Conservation (phyloP, 257 asterid genomes). For the Echites panduratus region DNA sequence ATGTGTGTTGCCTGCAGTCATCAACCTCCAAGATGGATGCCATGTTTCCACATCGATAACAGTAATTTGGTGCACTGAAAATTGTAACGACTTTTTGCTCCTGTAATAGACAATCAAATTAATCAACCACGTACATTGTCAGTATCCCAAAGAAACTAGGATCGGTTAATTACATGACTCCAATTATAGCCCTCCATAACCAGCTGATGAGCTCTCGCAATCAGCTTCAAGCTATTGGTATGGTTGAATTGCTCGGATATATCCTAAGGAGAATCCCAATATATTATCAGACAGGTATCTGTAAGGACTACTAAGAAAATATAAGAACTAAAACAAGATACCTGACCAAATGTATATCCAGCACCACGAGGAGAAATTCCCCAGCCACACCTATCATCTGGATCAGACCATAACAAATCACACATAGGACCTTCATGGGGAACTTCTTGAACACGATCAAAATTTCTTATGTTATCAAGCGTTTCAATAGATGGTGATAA, state of each 20-base stretch:
- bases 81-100: slow-evolving; percentile 96
- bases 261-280: slow-evolving; percentile 42
- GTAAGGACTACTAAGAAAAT: slow-evolving; percentile 10
- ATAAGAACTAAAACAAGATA: slow-evolving; percentile 21
- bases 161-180: slow-evolving; percentile 69
- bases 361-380: slow-evolving; percentile 99
- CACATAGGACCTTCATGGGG: slow-evolving; percentile 99
- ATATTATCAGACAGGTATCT: not conserved
- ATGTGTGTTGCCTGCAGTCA: slow-evolving; percentile 78
- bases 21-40: slow-evolving; percentile 96
- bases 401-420: slow-evolving; percentile 96
- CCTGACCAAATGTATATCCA: slow-evolving; percentile 98
- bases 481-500: slow-evolving; percentile 92
- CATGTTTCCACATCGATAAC: slow-evolving; percentile 97
- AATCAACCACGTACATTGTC: not conserved
- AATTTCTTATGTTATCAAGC: slow-evolving; percentile 84
- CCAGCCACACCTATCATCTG: slow-evolving; percentile 99
- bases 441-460: slow-evolving; percentile 98
- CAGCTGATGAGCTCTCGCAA: slow-evolving; percentile 96
- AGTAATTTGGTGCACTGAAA: slow-evolving; percentile 92
- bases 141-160: too few relatives aligned
- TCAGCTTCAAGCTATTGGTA: slow-evolving; percentile 72
- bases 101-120: slow-evolving; percentile 37
- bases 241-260: slow-evolving; percentile 95
- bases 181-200: slow-evolving; percentile 98